Percentiles rank a stretch among this genome's conserved stretches.
Conservation (phyloP, 371 early-diverging fungal species). For the Rhizopus delemar region DNA sequence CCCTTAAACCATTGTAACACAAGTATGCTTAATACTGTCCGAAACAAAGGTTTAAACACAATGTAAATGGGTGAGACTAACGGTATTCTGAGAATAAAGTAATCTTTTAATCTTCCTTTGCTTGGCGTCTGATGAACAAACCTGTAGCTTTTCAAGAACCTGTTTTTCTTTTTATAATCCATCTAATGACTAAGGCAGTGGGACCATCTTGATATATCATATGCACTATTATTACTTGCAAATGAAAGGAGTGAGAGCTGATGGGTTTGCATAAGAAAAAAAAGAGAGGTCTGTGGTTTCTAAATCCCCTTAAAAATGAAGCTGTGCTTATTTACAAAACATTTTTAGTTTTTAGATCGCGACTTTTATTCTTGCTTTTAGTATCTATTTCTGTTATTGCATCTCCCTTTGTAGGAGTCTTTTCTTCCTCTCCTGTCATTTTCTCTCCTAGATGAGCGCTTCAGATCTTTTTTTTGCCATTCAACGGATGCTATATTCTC, state of each 20-base stretch:
- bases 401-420: conserved; percentile 9
- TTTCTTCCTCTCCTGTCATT: not conserved
- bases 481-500: not conserved
- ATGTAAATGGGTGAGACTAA: no score
- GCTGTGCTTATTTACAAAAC: conserved; percentile 1
- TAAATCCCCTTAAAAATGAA: not conserved
- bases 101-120: no score
- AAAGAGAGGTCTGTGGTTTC: no score
- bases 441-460: conserved; percentile 1
- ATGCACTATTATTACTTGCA: conserved; percentile 10
- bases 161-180: no score
- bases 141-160: no score
- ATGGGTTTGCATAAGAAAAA: no score
- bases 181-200: conserved; percentile 46
- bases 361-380: conserved; percentile 22
- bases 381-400: not conserved
- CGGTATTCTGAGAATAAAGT: no score
- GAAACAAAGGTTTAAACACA: no score
- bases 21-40: no score
- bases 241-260: not conserved
- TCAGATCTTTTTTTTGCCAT: not conserved
- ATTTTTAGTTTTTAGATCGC: conserved; percentile 19
- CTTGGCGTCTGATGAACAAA: no score
- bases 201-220: conserved; percentile 25
- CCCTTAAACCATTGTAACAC: no score